Evolutionary conservation across 352 stramenopile genomes (phyloP).

Genomic region (Pseudoperonospora humuli): DNA sequence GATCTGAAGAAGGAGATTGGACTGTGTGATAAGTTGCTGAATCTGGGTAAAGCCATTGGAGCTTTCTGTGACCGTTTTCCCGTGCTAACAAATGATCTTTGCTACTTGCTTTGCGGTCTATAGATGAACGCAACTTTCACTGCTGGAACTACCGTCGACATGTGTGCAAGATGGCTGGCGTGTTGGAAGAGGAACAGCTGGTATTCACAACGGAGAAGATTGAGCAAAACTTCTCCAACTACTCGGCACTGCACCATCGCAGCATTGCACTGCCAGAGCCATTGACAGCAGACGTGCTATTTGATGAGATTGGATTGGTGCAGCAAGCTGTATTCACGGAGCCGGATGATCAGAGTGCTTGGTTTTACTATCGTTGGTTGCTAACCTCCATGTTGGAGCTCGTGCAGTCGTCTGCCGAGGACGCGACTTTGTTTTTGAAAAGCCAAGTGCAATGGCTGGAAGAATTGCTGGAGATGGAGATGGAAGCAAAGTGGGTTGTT

Average conservation of each 20-base stretch:
- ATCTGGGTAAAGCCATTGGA: slow-evolving; percentile 57
- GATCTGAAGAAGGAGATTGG: slow-evolving; percentile 68
- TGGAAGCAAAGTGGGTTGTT: slow-evolving; percentile 63
- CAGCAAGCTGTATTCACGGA: slow-evolving; percentile 97
- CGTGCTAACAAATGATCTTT: not conserved
- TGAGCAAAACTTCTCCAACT: slow-evolving; percentile 98
- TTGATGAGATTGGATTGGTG: slow-evolving; percentile 78
- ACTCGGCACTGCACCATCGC: slow-evolving; percentile 84
- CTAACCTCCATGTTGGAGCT: slow-evolving; percentile 68
- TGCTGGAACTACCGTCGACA: slow-evolving; percentile 97
- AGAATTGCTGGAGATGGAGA: slow-evolving; percentile 78
- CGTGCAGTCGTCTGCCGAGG: slow-evolving; percentile 32
- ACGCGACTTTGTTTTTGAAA: slow-evolving; percentile 43
- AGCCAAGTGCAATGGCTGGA: slow-evolving; percentile 77
- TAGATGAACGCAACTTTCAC: slow-evolving; percentile 98
- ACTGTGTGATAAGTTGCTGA: slow-evolving; percentile 63
- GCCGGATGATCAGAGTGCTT: slow-evolving; percentile 96
- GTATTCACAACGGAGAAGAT: slow-evolving; percentile 95
- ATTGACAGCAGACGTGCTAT: slow-evolving; percentile 40
- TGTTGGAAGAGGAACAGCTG: slow-evolving; percentile 72
- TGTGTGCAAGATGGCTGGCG: slow-evolving; percentile 48
- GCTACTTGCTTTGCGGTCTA: slow-evolving; percentile 59
- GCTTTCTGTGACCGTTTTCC: not conserved
- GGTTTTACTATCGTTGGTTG: slow-evolving; percentile 97
- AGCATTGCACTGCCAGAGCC: slow-evolving; percentile 46